phyloP scores from a whole-genome alignment of 805 yeast genomes.

The Starmera dryadoides region DNA sequence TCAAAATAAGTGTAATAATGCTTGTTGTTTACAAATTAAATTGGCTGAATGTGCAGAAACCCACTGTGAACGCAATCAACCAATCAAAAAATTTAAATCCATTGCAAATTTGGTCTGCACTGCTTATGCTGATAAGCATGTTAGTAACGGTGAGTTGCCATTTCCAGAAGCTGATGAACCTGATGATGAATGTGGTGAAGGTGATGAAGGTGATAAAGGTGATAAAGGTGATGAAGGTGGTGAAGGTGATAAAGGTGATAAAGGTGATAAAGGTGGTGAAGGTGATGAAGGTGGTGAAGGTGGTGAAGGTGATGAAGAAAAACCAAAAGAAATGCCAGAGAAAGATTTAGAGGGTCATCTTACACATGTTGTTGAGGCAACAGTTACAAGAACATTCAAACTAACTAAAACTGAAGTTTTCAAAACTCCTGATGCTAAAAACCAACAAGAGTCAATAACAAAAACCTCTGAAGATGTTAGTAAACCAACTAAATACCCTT shows the following conservation, averaged over 20 bases:
- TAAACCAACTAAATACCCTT: no score
- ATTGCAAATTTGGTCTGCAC: constrained; percentile 16
- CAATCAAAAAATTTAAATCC: constrained; percentile 8
- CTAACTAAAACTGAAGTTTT: no score
- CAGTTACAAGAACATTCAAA: no score
- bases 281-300: background rate
- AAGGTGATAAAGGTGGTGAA: background rate
- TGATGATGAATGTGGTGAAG: background rate
- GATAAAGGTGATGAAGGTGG: no score
- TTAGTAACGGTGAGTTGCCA: constrained; percentile 7
- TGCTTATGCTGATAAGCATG: constrained; percentile 17
- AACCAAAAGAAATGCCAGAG: background rate
- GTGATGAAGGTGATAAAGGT: background rate
- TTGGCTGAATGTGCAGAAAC: constrained; percentile 18
- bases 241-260: background rate
- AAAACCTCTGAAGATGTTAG: no score
- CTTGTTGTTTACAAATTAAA: constrained; percentile 18
- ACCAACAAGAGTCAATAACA: no score
- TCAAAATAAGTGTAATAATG: constrained; percentile 14
- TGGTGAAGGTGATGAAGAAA: background rate
- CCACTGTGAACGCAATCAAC: constrained; percentile 12
- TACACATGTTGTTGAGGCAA: background rate
- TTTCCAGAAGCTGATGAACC: constrained; percentile 17
- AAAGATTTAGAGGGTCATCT: background rate
- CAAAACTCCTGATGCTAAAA: no score